Evolutionary conservation across 345 rosid species (phyloP).

Genomic region (Passiflora organensis): DNA sequence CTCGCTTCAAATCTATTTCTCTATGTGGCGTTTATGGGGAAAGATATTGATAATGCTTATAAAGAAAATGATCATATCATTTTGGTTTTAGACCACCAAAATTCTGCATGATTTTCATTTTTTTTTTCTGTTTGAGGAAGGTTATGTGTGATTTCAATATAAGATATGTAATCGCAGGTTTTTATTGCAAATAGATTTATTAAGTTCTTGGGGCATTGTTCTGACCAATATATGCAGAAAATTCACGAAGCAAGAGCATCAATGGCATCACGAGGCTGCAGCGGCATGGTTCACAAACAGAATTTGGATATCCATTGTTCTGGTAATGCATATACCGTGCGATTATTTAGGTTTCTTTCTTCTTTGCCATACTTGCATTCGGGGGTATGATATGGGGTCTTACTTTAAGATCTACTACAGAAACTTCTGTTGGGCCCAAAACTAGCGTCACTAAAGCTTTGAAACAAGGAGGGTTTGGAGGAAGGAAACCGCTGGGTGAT

Average conservation of each 20-base stretch:
- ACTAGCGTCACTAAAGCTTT: conserved; percentile 23
- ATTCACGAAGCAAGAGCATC: background rate
- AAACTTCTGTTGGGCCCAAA: conserved; percentile 31
- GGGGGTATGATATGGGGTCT: background rate
- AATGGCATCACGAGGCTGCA: conserved; percentile 37
- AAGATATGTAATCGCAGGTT: too few species aligned
- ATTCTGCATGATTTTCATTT: too few species aligned
- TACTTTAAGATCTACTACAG: conserved; percentile 9
- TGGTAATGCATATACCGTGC: conserved; percentile 13
- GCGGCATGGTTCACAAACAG: conserved; percentile 34
- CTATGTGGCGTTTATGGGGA: too few species aligned
- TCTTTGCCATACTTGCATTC: background rate
- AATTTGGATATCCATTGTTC: conserved; percentile 26
- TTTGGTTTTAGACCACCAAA: too few species aligned
- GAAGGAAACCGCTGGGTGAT: conserved; percentile 64
- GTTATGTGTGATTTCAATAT: too few species aligned
- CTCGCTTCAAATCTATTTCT: too few species aligned
- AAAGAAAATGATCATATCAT: too few species aligned
- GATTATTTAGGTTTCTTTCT: background rate
- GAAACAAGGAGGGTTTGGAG: conserved; percentile 34
- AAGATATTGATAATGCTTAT: too few species aligned
- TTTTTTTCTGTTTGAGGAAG: too few species aligned
- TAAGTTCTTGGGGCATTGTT: background rate
- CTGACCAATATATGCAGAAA: conserved; percentile 9
- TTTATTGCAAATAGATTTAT: too few species aligned